These are phyloP conservation scores for Hypoxylon lenormandii DNA, from an alignment of 495 filamentous ascomycete species.

Conservation along the genomic window DNA sequence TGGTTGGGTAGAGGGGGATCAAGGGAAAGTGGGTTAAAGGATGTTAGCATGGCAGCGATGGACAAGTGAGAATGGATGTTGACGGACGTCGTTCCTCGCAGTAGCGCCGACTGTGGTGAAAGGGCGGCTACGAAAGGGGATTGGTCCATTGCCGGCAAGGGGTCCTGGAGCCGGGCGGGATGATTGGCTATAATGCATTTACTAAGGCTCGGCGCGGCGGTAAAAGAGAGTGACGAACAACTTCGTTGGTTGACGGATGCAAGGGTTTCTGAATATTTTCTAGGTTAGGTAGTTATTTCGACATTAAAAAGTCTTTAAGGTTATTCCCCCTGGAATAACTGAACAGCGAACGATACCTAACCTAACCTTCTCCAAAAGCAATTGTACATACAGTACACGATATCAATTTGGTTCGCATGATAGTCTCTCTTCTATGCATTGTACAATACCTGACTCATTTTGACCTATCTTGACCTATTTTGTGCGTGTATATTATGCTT, in stretches of 20 bases:
- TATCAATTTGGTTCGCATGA: background rate
- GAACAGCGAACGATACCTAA: background rate
- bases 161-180: constrained; percentile 32
- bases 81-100: constrained; percentile 50
- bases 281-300: too few species aligned
- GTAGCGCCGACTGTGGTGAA: constrained; percentile 48
- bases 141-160: constrained; percentile 44
- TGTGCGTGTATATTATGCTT: background rate
- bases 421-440: background rate
- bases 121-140: constrained; percentile 30
- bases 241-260: constrained; percentile 46
- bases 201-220: constrained; percentile 46
- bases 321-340: constrained; percentile 7
- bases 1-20: constrained; percentile 41
- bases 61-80: constrained; percentile 49
- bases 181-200: constrained; percentile 46
- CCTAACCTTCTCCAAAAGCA: constrained; percentile 5
- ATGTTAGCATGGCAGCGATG: constrained; percentile 24
- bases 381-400: constrained; percentile 8
- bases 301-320: constrained; percentile 21
- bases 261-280: constrained; percentile 39
- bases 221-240: constrained; percentile 48
- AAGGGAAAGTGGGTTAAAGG: constrained; percentile 31
- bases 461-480: background rate
- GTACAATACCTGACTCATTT: background rate